Conservation (phyloP, 2,329 filamentous ascomycete genomes). For the Dendrostoma leiphaemia region DNA sequence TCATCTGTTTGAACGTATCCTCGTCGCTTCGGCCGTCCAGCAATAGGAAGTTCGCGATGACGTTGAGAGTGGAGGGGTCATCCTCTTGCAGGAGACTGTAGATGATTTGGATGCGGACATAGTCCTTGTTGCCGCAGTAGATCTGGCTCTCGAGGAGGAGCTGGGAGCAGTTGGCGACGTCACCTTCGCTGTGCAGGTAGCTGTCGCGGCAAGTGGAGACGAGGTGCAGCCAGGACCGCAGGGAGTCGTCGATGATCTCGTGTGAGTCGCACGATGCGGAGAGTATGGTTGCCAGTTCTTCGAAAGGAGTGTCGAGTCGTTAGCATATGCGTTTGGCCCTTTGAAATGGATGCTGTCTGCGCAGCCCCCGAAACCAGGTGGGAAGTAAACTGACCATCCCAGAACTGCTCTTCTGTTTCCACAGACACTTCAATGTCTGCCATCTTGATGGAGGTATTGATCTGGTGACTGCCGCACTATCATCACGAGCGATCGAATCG, state of each 20-base stretch:
- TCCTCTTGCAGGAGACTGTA: slow-evolving; percentile 91
- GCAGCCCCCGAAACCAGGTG: not conserved
- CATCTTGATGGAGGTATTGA: slow-evolving; percentile 36
- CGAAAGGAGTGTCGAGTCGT: not conserved
- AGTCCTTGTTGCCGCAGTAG: slow-evolving; percentile 73
- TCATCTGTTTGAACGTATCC: slow-evolving; percentile 80
- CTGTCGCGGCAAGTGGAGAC: slow-evolving; percentile 74
- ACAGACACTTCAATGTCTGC: slow-evolving; percentile 67
- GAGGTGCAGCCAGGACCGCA: slow-evolving; percentile 81
- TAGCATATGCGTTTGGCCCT: not conserved
- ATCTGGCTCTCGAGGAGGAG: slow-evolving; percentile 73
- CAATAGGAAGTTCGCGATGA: slow-evolving; percentile 79
- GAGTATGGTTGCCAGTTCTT: slow-evolving; percentile 49
- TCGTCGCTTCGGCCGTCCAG: slow-evolving; percentile 83
- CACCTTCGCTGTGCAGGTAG: slow-evolving; percentile 73
- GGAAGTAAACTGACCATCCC: slow-evolving; percentile 63
- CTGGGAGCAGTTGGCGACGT: slow-evolving; percentile 77
- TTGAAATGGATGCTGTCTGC: not conserved
- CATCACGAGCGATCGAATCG: slow-evolving; percentile 14
- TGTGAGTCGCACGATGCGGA: slow-evolving; percentile 47
- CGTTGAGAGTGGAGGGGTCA: slow-evolving; percentile 73
- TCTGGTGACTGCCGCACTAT: slow-evolving; percentile 12
- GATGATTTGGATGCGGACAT: slow-evolving; percentile 89
- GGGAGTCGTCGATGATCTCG: slow-evolving; percentile 73
- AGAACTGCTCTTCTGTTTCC: slow-evolving; percentile 83